Evolutionary conservation across 2,329 filamentous ascomycete species (phyloP).

Genomic region (Acrocalymma vagum): DNA sequence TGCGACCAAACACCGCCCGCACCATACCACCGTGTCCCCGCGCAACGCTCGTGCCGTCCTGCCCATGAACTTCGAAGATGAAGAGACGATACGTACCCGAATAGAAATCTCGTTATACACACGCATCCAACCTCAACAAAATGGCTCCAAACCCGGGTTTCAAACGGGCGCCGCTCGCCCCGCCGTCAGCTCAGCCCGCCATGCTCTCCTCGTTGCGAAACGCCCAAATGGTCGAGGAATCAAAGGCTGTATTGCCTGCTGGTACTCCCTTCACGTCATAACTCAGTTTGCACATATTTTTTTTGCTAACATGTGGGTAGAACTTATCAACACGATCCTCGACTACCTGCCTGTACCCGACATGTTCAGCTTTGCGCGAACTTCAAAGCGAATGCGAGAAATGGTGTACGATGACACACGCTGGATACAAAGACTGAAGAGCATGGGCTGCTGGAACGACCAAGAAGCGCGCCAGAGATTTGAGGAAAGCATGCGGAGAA

Average conservation of each 20-base stretch:
- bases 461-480: conserved; percentile 80
- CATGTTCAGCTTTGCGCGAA: conserved; percentile 83
- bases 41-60: no score
- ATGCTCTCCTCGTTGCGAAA: conserved; percentile 80
- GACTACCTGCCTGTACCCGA: conserved; percentile 88
- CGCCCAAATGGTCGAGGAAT: conserved; percentile 80
- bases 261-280: conserved; percentile 63
- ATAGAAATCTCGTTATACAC: neutral
- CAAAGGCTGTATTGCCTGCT: conserved; percentile 81
- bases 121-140: conserved; percentile 3
- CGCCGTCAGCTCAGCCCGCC: conserved; percentile 44
- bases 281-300: no score
- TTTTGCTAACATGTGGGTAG: conserved; percentile 54
- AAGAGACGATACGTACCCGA: conserved; percentile 2
- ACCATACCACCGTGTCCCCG: no score
- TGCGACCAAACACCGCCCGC: no score
- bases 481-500: conserved; percentile 70
- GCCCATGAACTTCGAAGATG: no score
- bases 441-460: conserved; percentile 94
- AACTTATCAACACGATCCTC: conserved; percentile 87
- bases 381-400: conserved; percentile 87
- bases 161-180: conserved; percentile 56
- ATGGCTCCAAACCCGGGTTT: conserved; percentile 58
- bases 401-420: conserved; percentile 99
- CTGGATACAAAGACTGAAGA: conserved; percentile 87